phyloP scores from a whole-genome alignment of 257 asterid species.

The Misopates orontium region DNA sequence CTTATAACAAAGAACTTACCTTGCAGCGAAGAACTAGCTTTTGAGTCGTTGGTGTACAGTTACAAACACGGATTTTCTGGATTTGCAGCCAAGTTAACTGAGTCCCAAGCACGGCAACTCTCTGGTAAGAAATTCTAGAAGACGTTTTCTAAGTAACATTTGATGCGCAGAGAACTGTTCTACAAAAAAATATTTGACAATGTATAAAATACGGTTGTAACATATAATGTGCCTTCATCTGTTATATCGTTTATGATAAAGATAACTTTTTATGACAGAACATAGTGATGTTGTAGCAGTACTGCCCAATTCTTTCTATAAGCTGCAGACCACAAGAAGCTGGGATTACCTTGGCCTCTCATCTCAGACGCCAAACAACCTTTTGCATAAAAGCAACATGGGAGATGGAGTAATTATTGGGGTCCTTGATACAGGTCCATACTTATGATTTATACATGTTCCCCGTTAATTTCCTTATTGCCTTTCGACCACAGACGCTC shows the following conservation, averaged over 20 bases:
- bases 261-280: conserved; percentile 31
- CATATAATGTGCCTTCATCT: neutral
- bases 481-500: no score
- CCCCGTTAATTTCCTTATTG: neutral
- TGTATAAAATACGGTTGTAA: neutral
- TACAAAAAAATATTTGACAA: neutral
- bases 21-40: conserved; percentile 46
- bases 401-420: conserved; percentile 60
- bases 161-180: no score
- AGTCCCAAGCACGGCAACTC: conserved; percentile 43
- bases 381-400: conserved; percentile 36
- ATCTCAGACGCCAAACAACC: conserved; percentile 30
- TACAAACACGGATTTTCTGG: conserved; percentile 61
- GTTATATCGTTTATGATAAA: conserved; percentile 8
- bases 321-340: conserved; percentile 60
- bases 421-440: conserved; percentile 48
- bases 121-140: conserved; percentile 26
- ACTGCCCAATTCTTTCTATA: conserved; percentile 39
- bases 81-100: conserved; percentile 55
- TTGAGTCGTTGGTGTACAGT: conserved; percentile 49
- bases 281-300: conserved; percentile 50
- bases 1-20: neutral
- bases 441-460: neutral
- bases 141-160: neutral
- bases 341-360: conserved; percentile 64